phyloP scores from a whole-genome alignment of 805 yeast species.

The Wickerhamomyces strasburgensis region DNA sequence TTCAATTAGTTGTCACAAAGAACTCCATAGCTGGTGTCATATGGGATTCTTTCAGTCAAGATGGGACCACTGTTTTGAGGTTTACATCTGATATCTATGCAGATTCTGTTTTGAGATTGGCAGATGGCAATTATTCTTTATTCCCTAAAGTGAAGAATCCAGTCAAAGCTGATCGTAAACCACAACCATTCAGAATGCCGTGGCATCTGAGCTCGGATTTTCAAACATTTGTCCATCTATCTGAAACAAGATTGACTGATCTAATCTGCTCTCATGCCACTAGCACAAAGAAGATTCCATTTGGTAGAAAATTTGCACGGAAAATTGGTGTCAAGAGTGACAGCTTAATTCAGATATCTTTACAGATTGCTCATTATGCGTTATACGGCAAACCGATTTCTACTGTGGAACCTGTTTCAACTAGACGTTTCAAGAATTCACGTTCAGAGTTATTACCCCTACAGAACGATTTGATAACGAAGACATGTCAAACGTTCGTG shows the following conservation, averaged over 20 bases:
- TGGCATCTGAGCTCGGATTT: slow-evolving; percentile 35
- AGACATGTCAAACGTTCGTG: slow-evolving; percentile 58
- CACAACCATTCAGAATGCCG: slow-evolving; percentile 25
- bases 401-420: slow-evolving; percentile 85
- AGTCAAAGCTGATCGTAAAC: slow-evolving; percentile 11
- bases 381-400: slow-evolving; percentile 85
- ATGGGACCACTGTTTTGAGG: slow-evolving; percentile 86
- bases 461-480: slow-evolving; percentile 48
- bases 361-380: slow-evolving; percentile 88
- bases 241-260: slow-evolving; percentile 85
- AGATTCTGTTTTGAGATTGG: slow-evolving; percentile 81
- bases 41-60: slow-evolving; percentile 88
- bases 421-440: slow-evolving; percentile 61
- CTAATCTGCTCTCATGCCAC: slow-evolving; percentile 75
- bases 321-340: slow-evolving; percentile 83
- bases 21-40: slow-evolving; percentile 88
- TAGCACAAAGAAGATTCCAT: slow-evolving; percentile 68
- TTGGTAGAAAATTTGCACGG: slow-evolving; percentile 72
- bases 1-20: slow-evolving; percentile 77
- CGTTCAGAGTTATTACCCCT: slow-evolving; percentile 67
- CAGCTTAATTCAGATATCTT: slow-evolving; percentile 84
- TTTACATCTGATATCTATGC: slow-evolving; percentile 88
- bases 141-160: slow-evolving; percentile 32
- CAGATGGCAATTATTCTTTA: slow-evolving; percentile 53
- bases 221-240: slow-evolving; percentile 56